Base-by-base conservation (phyloP, 2,329 filamentous ascomycete species). In the Nemania sp. region DNA sequence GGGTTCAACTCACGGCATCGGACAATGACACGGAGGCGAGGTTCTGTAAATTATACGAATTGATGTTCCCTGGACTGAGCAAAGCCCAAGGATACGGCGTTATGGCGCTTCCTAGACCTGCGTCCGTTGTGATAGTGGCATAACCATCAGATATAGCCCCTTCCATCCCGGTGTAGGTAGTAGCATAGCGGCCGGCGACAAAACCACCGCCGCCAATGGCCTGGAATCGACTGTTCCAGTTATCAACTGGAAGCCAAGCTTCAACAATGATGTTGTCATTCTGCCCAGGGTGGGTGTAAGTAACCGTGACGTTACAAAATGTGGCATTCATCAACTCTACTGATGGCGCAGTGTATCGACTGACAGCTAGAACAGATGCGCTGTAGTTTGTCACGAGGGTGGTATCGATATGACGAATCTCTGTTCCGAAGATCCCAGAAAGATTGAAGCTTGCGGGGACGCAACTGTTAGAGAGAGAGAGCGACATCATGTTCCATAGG, bases 281-380 rank as follows among this genome's bases (percentile, higher is more conserved):
- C 67, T 79, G 76, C 18, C 81, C 81, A 1, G 80, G 78, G 72
- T 83, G 82, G 0, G 78, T 82, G 72, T 83, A 82, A 27, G 76
- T 74, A 5, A 83, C 74, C 1, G 80, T 82, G 51, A 83, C 77
- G 57, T 83, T 82, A 76, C 82, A 84, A 74, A 80, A 79, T 18
- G 57, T 52, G 27, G 57, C 11, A 27, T 60, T 51, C 18, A 10
- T 15, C 13, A 52, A 1, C 5, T 38, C 45, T 3, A 60, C 57
- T 15, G 20, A 22, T 2, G 43, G 11, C 15, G 24, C 20, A 29
- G 49, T 27, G 29, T 52, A 52, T 15, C 49, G 10, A 10, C 24
- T 26, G 2, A 5, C 24, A 29, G 24, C 49, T 18, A 3, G 26
- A 20, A 52, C 24, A 3, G 49, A 26, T 11, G 10, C 15, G 45